Percentiles rank a stretch among this genome's conserved stretches.
Evolutionary conservation across 2,329 filamentous ascomycete genomes (phyloP).

Genomic region (Parastagonospora avenae): DNA sequence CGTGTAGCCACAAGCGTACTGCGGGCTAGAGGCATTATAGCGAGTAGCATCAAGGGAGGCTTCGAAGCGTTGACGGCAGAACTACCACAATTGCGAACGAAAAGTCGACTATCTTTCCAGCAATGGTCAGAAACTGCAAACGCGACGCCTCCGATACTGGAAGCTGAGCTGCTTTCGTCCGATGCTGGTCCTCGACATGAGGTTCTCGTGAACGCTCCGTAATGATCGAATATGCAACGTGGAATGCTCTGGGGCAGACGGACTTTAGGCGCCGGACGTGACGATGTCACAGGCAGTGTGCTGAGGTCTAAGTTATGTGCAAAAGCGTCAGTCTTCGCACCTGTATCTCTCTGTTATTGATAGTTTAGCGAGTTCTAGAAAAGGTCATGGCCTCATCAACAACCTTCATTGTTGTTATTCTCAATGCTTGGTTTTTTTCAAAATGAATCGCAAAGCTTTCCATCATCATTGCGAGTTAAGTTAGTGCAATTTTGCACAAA

Average conservation of each 20-base stretch:
- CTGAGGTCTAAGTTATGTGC: neutral
- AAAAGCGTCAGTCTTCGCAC: neutral
- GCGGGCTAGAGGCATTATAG: slow-evolving; percentile 18
- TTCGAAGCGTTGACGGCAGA: slow-evolving; percentile 13
- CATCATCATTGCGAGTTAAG: no score
- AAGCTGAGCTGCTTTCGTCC: slow-evolving; percentile 8
- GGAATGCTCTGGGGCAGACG: neutral
- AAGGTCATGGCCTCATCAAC: no score
- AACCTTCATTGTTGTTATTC: no score
- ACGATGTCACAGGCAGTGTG: neutral
- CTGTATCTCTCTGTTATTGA: no score
- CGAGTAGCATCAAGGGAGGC: slow-evolving; percentile 23
- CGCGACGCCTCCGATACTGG: neutral
- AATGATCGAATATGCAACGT: neutral
- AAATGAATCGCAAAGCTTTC: no score
- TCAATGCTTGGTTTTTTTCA: no score
- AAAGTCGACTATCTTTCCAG: slow-evolving; percentile 4
- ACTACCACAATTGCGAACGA: slow-evolving; percentile 16
- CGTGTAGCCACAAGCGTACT: slow-evolving; percentile 26
- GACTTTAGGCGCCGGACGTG: neutral
- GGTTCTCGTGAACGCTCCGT: slow-evolving; percentile 2
- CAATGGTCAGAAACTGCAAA: slow-evolving; percentile 7
- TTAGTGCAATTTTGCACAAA: neutral
- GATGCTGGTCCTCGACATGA: neutral
- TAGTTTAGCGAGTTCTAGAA: no score